A percentile compares a stretch with the other conserved stretches of the same genome.
Conservation (phyloP, 768 basidiomycete species). For the Sistotremastrum niveocremeum region DNA sequence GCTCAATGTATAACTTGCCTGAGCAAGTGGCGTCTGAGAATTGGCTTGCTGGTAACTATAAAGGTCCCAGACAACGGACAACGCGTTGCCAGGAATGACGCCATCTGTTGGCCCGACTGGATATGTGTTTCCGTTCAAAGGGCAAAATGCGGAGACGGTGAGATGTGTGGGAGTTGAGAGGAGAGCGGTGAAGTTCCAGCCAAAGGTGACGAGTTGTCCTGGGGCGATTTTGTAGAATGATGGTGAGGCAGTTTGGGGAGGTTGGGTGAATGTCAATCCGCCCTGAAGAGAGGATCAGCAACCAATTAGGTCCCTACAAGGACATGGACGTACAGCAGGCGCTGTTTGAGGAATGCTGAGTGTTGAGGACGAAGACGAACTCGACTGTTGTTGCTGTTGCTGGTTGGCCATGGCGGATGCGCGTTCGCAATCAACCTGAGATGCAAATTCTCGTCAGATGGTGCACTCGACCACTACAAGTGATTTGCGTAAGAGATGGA, state of each 20-base stretch:
- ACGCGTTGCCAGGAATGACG: constrained; percentile 55
- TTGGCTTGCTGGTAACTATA: constrained; percentile 56
- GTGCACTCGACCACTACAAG: no score
- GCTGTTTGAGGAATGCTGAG: constrained; percentile 34
- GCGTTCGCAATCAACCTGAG: no score
- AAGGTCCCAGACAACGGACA: constrained; percentile 67
- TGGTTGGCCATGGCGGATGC: no score
- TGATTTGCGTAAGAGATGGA: no score
- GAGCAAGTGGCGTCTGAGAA: constrained; percentile 54
- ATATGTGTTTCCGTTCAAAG: constrained; percentile 76
- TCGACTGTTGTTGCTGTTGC: no score
- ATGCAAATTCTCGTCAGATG: no score
- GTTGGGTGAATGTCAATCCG: constrained; percentile 61
- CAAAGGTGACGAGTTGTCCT: constrained; percentile 68
- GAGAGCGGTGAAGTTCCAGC: constrained; percentile 77
- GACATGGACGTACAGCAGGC: no score
- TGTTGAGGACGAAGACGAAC: background rate
- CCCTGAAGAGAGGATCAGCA: constrained; percentile 15
- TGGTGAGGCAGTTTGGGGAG: constrained; percentile 59
- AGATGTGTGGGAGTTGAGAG: constrained; percentile 57
- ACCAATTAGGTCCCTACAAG: no score
- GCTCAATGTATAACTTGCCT: constrained; percentile 61
- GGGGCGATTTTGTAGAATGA: constrained; percentile 84
- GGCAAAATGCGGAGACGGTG: constrained; percentile 70
- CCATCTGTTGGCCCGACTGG: constrained; percentile 72